These are phyloP conservation scores for Tetrapisispora namnaoensis DNA, from an alignment of 805 yeast genomes.

Conservation along the genomic window DNA sequence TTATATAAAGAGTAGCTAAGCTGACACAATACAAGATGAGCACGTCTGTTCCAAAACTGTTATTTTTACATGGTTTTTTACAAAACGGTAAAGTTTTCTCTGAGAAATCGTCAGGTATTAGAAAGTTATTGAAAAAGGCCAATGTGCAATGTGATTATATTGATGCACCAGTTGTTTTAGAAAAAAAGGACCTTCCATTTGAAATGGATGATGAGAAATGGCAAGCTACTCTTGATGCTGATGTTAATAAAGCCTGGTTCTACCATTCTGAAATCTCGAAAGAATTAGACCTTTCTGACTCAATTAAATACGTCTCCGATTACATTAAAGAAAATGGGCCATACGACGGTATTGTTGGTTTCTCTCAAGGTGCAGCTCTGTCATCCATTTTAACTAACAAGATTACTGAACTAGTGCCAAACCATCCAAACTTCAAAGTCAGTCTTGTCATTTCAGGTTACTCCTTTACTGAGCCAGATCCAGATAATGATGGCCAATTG, in stretches of 20 bases:
- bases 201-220: slow-evolving; percentile 46
- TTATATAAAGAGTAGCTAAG: no score
- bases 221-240: slow-evolving; percentile 37
- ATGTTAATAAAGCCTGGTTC: slow-evolving; percentile 67
- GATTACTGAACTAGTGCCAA: slow-evolving; percentile 44
- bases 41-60: slow-evolving; percentile 35
- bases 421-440: slow-evolving; percentile 46
- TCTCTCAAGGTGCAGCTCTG: slow-evolving; percentile 90
- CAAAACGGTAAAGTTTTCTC: slow-evolving; percentile 79
- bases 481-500: slow-evolving; percentile 25
- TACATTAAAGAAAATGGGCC: slow-evolving; percentile 64
- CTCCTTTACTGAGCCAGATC: slow-evolving; percentile 36
- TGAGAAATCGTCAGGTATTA: slow-evolving; percentile 78
- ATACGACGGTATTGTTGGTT: slow-evolving; percentile 80
- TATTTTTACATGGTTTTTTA: slow-evolving; percentile 88
- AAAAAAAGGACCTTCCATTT: slow-evolving; percentile 66
- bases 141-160: slow-evolving; percentile 66
- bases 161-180: slow-evolving; percentile 64
- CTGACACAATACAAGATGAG: slow-evolving; percentile 12
- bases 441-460: slow-evolving; percentile 70
- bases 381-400: slow-evolving; percentile 59
- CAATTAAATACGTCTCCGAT: slow-evolving; percentile 38
- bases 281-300: slow-evolving; percentile 42
- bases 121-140: slow-evolving; percentile 58
- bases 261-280: slow-evolving; percentile 39